Evolutionary conservation across 2,329 filamentous ascomycete species (phyloP), one percentile per base, ranked within the genome.

Genomic region (Microcyclospora pomicola): DNA sequence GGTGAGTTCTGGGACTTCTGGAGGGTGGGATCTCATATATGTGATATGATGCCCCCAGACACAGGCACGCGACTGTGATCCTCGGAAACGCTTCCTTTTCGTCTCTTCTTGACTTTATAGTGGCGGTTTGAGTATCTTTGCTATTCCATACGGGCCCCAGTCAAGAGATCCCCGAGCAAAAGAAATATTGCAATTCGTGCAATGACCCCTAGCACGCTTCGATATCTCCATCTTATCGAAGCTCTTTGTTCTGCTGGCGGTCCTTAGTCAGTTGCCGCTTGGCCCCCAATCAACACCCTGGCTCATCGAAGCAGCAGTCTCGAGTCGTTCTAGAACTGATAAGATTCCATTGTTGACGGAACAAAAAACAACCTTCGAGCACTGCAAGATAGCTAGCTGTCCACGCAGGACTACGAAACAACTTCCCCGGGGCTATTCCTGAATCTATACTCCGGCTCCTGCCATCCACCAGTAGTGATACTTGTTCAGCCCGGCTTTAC

Each of bases 141-240:
- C 19, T 24, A 24, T 24, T 24, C 19, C 19, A 24, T 24, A 24
- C 19, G 7, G 4, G 4, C 7, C 19, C 19, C 19, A 24, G 19
- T 24, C 7, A 7, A 24, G 19, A 24, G 4, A 24, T 24, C 19
- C 19, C 19, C 19, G 19, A 24, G 19, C 4, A 24, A 24, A 24
- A 24, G 19, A 24, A 24, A 24, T 7, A 24, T 24, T 24, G 19
- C 19, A 5, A 7, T 24, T 24, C 19, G 7, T 24, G 19, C 47
- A 57, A 59, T 59, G 56, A 59, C 55, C 49, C 45, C 55, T 31
- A 54, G 45, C 43, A 54, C 55, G 19, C 51, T 52, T 39, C 42
- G 54, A 39, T 42, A 55, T 42, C 54, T 59, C 42, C 47, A 59
- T 38, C 50, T 59, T 39, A 47, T 59, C 35, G 44, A 50, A 36